Conservation (phyloP, 225 moss, liverwort and hornwort genomes). For the Lunularia cruciata region DNA sequence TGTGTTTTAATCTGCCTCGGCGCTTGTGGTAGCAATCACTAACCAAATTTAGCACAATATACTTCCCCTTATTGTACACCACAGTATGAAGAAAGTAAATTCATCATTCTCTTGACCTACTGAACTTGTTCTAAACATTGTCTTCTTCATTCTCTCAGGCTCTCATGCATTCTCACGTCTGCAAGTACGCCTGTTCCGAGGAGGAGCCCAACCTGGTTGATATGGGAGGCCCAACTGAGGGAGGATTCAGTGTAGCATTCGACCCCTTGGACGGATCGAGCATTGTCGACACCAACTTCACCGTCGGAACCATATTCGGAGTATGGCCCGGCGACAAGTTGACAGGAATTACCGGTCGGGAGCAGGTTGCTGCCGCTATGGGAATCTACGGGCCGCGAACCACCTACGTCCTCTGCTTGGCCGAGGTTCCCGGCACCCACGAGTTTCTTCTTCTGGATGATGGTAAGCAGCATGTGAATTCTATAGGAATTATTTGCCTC, state of each 20-base stretch:
- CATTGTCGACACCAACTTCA: constrained; percentile 99
- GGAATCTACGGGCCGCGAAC: constrained; percentile 94
- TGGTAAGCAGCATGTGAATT: no score
- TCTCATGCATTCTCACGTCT: constrained; percentile 75
- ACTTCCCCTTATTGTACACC: no score
- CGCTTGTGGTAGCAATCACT: no score
- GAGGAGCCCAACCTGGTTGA: constrained; percentile 79
- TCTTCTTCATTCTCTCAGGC: constrained; percentile 39
- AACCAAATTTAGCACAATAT: no score
- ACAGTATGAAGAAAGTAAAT: no score
- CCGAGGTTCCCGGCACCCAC: constrained; percentile 79
- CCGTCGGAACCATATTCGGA: constrained; percentile 96
- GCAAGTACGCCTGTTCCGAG: constrained; percentile 98
- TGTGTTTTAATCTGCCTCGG: not conserved
- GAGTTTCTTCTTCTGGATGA: constrained; percentile 96
- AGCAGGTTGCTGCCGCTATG: constrained; percentile 89
- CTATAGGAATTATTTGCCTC: no score
- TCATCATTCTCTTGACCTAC: no score
- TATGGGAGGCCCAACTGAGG: constrained; percentile 69
- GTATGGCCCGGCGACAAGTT: constrained; percentile 95
- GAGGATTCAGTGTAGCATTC: constrained; percentile 93
- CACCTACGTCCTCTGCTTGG: constrained; percentile 78
- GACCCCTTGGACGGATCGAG: constrained; percentile 98
- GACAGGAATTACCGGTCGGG: constrained; percentile 78
- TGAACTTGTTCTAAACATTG: not conserved